These are phyloP conservation scores for Wickerhamomyces canadensis DNA, from an alignment of 805 yeast species.

Conservation along the genomic window DNA sequence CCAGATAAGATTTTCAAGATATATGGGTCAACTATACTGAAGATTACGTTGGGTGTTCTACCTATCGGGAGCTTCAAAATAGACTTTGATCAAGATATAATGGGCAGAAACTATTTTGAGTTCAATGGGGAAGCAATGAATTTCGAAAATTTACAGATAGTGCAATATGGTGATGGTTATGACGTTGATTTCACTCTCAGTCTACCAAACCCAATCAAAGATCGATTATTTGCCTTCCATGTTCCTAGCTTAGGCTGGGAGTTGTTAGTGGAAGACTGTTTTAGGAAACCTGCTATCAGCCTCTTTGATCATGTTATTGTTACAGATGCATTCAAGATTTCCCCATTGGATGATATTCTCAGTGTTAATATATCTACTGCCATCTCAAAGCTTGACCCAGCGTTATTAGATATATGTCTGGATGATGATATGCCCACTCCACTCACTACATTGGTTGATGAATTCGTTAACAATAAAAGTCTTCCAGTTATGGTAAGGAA, in stretches of 20 bases:
- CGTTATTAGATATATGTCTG: conserved; percentile 5
- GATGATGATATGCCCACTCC: conserved; percentile 10
- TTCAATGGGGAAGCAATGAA: conserved; percentile 17
- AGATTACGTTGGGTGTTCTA: conserved; percentile 27
- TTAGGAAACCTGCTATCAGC: conserved; percentile 22
- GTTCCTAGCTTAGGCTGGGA: conserved; percentile 35
- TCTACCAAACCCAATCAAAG: conserved; percentile 20
- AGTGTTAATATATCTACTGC: conserved; percentile 8
- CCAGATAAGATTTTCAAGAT: conserved; percentile 28
- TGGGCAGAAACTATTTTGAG: conserved; percentile 18
- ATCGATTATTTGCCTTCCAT: conserved; percentile 15
- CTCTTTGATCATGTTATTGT: conserved; percentile 20
- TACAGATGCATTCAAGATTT: conserved; percentile 10
- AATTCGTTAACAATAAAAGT: conserved; percentile 12
- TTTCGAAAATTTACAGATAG: conserved; percentile 22
- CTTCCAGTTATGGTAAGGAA: conserved; percentile 17
- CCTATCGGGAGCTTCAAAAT: conserved; percentile 28
- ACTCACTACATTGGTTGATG: conserved; percentile 9
- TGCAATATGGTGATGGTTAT: conserved; percentile 17
- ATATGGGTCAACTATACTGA: conserved; percentile 29
- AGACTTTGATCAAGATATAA: conserved; percentile 26
- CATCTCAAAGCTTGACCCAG: conserved; percentile 4
- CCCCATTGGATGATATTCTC: conserved; percentile 11
- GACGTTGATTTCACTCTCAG: conserved; percentile 17
- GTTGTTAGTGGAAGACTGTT: conserved; percentile 32